Base-by-base conservation (phyloP, 257 asterid genomes). In the Penstemon eatonii region DNA sequence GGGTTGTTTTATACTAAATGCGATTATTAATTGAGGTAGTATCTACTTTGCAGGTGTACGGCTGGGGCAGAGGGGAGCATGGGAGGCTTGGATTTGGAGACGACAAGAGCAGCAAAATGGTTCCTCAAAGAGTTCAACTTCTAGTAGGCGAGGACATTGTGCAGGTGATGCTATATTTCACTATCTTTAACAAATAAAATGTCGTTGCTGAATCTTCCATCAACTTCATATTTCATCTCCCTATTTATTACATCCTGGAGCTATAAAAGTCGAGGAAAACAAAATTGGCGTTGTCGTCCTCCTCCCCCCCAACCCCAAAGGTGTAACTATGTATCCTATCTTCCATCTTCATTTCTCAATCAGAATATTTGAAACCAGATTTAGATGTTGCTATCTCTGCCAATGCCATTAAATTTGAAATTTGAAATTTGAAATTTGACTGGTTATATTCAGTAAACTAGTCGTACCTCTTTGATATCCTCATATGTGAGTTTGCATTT, bases 31-130 rank as follows among this genome's bases (percentile, higher is more conserved):
- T 40, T 44, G 55, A 57, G 8, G 44, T 71, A 50, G 60, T 25
- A 15, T 70, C 40, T 75, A 45, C 51, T 57, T 58, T 74, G 55
- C 79, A 93, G 99, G 99, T 94, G 52, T 89, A 87, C 75, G 96
- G 96, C 46, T 94, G 99, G 99, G 99, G 99, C 60, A 85, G 99
- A 84, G 99, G 99, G 43, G 99, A 94, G 81, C 99, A 94, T 43
- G 97, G 99, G 47, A 89, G 97, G 81, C 97, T 94, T 71, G 99
- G 99, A 36, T 94, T 94, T 60, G 99, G 99, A 75, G 97, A 91
- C 77, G 99, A 91, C 87, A 89, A 94, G 82, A 89, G 96, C 90
- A 91, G 99, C 85, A 91, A 94, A 86, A 94, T 94, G 99, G 95
- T 94, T 76, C 96, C 99, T 63, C 99, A 91, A 76, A 86, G 82